phyloP scores from a whole-genome alignment of 176 grass and related monocot genomes.

The Bolboschoenus planiculmis region DNA sequence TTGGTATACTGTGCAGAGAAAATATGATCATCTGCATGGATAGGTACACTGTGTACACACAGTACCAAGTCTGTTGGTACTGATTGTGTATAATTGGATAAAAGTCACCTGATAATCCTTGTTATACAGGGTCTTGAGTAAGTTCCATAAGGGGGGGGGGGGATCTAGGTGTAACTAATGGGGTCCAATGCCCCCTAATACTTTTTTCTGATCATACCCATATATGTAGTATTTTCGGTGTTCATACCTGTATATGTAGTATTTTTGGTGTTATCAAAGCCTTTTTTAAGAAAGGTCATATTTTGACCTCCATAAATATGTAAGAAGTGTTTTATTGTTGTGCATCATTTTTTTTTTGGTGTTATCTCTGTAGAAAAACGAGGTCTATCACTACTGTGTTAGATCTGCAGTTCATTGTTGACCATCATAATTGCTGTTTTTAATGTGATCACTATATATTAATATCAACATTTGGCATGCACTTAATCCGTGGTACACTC shows the following conservation, averaged over 20 bases:
- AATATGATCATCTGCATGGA: neutral
- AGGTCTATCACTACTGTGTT: too few species aligned
- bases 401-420: too few species aligned
- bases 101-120: neutral
- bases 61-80: neutral
- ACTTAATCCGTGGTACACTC: neutral
- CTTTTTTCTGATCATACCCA: too few species aligned
- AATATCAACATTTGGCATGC: neutral
- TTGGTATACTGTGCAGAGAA: neutral
- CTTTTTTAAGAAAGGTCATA: neutral
- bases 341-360: too few species aligned
- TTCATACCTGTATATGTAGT: neutral
- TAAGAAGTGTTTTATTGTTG: too few species aligned
- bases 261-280: neutral
- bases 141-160: neutral
- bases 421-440: neutral
- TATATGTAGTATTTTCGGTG: neutral
- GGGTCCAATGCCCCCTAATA: neutral
- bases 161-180: neutral
- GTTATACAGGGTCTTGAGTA: neutral
- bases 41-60: neutral
- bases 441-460: neutral
- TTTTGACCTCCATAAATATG: neutral
- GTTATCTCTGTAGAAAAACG: too few species aligned
- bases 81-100: neutral